Evolutionary conservation across 495 filamentous ascomycete species (phyloP).

Genomic region (Talaromyces proteolyticus): DNA sequence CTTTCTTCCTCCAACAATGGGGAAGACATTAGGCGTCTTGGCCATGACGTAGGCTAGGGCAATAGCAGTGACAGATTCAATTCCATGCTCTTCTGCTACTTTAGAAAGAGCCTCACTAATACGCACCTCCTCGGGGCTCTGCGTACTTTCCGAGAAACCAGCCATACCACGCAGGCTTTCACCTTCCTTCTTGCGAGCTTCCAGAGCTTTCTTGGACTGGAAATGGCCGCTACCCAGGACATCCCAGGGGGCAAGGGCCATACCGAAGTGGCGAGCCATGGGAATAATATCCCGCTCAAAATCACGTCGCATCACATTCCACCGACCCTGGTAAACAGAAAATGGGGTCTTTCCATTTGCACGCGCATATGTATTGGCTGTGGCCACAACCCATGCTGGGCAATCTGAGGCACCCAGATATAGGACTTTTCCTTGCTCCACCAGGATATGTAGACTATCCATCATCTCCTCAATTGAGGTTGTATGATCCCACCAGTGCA

Average conservation of each 20-base stretch:
- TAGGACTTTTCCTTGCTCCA: conserved; percentile 35
- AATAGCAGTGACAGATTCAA: conserved; percentile 31
- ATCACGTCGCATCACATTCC: conserved; percentile 18
- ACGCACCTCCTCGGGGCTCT: too few species aligned
- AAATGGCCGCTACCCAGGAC: conserved; percentile 25
- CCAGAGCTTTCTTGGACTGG: conserved; percentile 17
- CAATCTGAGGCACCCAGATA: conserved; percentile 41
- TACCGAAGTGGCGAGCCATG: conserved; percentile 27
- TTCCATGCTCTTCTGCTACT: conserved; percentile 45
- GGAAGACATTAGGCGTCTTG: conserved; percentile 72
- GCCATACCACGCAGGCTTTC: conserved; percentile 19
- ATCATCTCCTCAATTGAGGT: conserved; percentile 40
- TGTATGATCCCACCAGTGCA: conserved; percentile 41
- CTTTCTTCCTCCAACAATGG: conserved; percentile 66
- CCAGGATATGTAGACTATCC: conserved; percentile 31
- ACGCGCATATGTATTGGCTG: conserved; percentile 28
- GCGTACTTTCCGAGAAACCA: conserved; percentile 15
- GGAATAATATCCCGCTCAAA: conserved; percentile 29
- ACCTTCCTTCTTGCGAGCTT: conserved; percentile 11
- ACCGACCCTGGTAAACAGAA: conserved; percentile 22
- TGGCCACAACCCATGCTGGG: conserved; percentile 30
- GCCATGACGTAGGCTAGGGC: conserved; percentile 70
- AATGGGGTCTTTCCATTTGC: conserved; percentile 17
- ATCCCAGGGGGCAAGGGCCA: conserved; percentile 29
- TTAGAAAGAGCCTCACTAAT: conserved; percentile 40